A percentile compares a stretch with the other conserved stretches of the same genome.
phyloP scores from a whole-genome alignment of 2,329 filamentous ascomycete species.

The Sarocladiaceae sp. region DNA sequence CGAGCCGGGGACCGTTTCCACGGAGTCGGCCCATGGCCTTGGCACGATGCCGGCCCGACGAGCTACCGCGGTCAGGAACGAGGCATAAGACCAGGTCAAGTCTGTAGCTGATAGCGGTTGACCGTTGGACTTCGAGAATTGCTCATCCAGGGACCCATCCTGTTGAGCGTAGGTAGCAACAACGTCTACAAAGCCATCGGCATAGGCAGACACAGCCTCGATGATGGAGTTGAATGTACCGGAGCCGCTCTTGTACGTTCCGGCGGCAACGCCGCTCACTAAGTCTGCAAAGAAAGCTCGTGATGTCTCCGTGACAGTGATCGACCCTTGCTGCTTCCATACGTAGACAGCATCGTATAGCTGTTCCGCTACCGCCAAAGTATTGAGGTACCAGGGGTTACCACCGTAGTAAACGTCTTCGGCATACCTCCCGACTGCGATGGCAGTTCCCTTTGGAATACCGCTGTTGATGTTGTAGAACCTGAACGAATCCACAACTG shows the following conservation, averaged over 20 bases:
- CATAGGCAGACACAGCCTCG: conserved; percentile 50
- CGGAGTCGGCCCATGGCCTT: conserved; percentile 43
- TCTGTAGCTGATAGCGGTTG: conserved; percentile 56
- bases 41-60: conserved; percentile 51
- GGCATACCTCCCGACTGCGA: conserved; percentile 60
- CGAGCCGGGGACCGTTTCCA: conserved; percentile 37
- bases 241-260: conserved; percentile 51
- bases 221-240: conserved; percentile 48
- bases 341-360: conserved; percentile 70
- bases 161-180: conserved; percentile 55
- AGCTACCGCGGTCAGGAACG: conserved; percentile 57
- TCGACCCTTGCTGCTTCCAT: conserved; percentile 57
- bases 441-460: conserved; percentile 50
- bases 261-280: conserved; percentile 49
- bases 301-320: conserved; percentile 59
- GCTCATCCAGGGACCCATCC: conserved; percentile 62
- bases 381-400: conserved; percentile 77
- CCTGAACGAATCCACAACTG: conserved; percentile 69
- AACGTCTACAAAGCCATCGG: conserved; percentile 55
- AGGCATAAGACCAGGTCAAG: conserved; percentile 68
- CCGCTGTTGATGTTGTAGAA: conserved; percentile 65
- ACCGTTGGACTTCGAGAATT: conserved; percentile 51
- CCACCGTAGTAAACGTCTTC: conserved; percentile 72
- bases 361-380: conserved; percentile 71
- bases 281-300: conserved; percentile 67